These are phyloP conservation scores for Symmetrospora coprosmae DNA, from an alignment of 768 basidiomycete species.

Conservation along the genomic window DNA sequence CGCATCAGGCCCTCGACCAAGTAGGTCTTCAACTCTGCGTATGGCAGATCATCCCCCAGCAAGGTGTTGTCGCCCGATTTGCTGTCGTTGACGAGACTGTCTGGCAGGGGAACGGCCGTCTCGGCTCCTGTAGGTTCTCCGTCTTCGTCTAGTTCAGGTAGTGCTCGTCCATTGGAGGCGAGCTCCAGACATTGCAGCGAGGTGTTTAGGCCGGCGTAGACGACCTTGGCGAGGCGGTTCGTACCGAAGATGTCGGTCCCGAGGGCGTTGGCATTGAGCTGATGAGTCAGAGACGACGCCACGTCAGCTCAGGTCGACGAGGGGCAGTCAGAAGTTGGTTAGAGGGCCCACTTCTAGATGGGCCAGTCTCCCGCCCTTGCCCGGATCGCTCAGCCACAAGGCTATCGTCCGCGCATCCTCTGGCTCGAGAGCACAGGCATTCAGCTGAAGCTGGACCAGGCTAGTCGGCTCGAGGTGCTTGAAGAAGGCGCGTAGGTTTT, in stretches of 20 bases:
- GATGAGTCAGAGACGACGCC: no score
- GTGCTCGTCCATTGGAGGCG: conserved; percentile 4
- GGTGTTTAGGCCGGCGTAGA: conserved; percentile 19
- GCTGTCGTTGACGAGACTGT: background rate
- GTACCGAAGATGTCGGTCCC: conserved; percentile 1
- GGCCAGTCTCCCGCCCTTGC: conserved; percentile 4
- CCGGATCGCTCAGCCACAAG: conserved; percentile 9
- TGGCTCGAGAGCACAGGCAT: conserved; percentile 9
- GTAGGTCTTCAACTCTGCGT: background rate
- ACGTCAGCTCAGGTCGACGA: no score
- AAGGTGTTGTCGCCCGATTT: background rate
- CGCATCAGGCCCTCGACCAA: conserved; percentile 2
- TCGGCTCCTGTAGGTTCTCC: conserved; percentile 1
- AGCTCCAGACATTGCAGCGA: conserved; percentile 14
- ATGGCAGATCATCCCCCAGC: conserved; percentile 9
- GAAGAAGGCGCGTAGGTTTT: conserved; percentile 1
- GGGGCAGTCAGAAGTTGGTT: no score
- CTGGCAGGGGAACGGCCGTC: background rate
- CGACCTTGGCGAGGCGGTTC: conserved; percentile 14
- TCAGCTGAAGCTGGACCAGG: conserved; percentile 15
- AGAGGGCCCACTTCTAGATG: conserved; percentile 4
- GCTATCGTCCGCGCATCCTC: conserved; percentile 1
- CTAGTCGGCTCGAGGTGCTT: conserved; percentile 10
- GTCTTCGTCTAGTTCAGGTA: background rate
- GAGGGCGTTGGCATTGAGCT: conserved; percentile 23